Percentiles rank a stretch among this genome's conserved stretches.
Conservation (phyloP, 352 stramenopile species). For the Phytopythium vexans region DNA sequence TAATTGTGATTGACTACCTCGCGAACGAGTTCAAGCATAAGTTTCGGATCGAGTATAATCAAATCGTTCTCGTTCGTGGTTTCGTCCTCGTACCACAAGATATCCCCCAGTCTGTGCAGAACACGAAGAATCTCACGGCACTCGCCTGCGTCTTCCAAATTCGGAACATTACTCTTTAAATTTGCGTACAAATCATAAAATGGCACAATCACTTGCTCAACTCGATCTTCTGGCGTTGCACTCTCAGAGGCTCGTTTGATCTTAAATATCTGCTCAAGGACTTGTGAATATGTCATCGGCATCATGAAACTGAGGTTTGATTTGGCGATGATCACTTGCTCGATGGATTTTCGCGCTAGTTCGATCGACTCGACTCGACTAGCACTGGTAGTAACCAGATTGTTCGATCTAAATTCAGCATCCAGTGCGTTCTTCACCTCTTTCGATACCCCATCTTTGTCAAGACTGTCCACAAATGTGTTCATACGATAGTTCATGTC, state of each 20-base stretch:
- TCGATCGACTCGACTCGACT: not conserved
- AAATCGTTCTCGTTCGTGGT: not conserved
- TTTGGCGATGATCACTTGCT: slow-evolving; percentile 1
- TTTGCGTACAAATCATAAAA: not conserved
- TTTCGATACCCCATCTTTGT: not conserved
- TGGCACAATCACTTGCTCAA: slow-evolving; percentile 5
- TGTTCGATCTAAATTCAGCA: slow-evolving; percentile 1
- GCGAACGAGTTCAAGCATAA: slow-evolving; percentile 17
- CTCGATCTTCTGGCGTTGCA: not conserved
- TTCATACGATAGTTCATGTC: slow-evolving; percentile 4
- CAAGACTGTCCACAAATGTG: not conserved
- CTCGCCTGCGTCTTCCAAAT: not conserved
- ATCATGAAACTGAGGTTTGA: slow-evolving; percentile 5
- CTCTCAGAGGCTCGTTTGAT: not conserved
- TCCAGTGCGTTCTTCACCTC: not conserved
- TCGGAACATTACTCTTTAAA: no score
- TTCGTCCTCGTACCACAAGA: slow-evolving; percentile 16
- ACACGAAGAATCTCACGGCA: slow-evolving; percentile 7
- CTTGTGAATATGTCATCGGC: not conserved
- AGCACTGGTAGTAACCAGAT: not conserved
- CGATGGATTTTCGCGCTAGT: no score
- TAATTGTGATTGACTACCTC: slow-evolving; percentile 17
- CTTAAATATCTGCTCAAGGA: slow-evolving; percentile 5
- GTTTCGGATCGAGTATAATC: slow-evolving; percentile 7
- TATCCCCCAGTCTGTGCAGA: slow-evolving; percentile 11